Percentiles rank a stretch among this genome's conserved stretches.
These are phyloP conservation scores for Aspergillus niger DNA, from an alignment of 2,329 filamentous ascomycete genomes.

Conservation along the genomic window DNA sequence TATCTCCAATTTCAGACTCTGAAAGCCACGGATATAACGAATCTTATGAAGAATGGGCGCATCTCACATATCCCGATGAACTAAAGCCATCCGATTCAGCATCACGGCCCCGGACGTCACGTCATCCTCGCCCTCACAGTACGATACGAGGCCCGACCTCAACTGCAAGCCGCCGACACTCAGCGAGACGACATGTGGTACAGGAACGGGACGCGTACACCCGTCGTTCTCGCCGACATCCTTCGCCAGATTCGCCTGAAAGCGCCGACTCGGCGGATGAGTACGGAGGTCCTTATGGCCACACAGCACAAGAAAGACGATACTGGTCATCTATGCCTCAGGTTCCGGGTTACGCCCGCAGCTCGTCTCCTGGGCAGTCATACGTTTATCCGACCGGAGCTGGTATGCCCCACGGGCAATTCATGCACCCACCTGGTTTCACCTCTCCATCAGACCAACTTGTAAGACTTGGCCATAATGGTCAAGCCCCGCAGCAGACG, in stretches of 20 bases:
- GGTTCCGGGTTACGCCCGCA: conserved; percentile 41
- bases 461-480: conserved; percentile 32
- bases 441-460: conserved; percentile 37
- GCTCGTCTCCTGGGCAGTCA: conserved; percentile 43
- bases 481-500: conserved; percentile 25
- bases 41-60: conserved; percentile 42
- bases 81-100: conserved; percentile 52
- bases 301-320: conserved; percentile 35
- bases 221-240: conserved; percentile 46
- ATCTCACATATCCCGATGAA: conserved; percentile 48
- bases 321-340: conserved; percentile 36
- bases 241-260: conserved; percentile 57
- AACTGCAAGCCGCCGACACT: conserved; percentile 41
- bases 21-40: conserved; percentile 46
- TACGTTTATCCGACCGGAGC: conserved; percentile 38
- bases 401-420: conserved; percentile 27
- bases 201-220: conserved; percentile 40
- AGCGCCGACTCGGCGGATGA: conserved; percentile 68
- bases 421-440: conserved; percentile 27
- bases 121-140: conserved; percentile 40
- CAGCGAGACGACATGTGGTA: conserved; percentile 38
- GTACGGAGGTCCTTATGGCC: conserved; percentile 54
- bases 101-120: conserved; percentile 45
- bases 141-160: conserved; percentile 40
- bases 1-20: conserved; percentile 43